Conservation (phyloP, 345 rosid species). For the Acer campestre region DNA sequence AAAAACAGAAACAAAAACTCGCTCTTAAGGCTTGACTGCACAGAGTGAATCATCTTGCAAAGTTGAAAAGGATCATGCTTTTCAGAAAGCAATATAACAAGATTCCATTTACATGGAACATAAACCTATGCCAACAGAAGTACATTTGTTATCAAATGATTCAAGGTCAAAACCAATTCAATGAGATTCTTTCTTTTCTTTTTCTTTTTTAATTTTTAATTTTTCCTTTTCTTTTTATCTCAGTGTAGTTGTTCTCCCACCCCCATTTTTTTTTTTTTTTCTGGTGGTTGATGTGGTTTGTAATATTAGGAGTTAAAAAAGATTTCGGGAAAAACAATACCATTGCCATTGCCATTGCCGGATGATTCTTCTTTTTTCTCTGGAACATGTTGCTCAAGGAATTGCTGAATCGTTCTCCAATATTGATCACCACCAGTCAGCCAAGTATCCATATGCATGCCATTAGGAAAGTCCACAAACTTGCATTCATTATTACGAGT, state of each 20-base stretch:
- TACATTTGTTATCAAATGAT: neutral
- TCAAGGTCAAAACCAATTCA: neutral
- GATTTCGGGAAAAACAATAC: conserved; percentile 31
- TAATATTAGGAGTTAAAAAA: neutral
- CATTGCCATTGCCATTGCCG: conserved; percentile 33
- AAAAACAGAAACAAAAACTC: neutral
- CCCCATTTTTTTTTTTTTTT: neutral
- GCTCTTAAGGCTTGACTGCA: neutral
- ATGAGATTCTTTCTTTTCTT: neutral
- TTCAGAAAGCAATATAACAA: neutral
- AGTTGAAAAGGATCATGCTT: neutral
- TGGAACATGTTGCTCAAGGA: conserved; percentile 61
- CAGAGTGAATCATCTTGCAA: neutral
- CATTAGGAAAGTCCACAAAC: conserved; percentile 85
- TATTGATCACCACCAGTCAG: conserved; percentile 85
- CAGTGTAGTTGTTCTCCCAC: neutral
- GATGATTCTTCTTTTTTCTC: conserved; percentile 47
- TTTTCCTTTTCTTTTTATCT: neutral
- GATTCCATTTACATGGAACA: neutral
- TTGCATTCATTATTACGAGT: conserved; percentile 65
- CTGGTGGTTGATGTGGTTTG: neutral
- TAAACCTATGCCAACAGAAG: neutral
- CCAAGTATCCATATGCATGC: conserved; percentile 99
- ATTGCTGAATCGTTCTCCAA: conserved; percentile 69
- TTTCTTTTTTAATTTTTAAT: neutral